Conservation (phyloP, 495 filamentous ascomycete species). For the Sporormia fimetaria region DNA sequence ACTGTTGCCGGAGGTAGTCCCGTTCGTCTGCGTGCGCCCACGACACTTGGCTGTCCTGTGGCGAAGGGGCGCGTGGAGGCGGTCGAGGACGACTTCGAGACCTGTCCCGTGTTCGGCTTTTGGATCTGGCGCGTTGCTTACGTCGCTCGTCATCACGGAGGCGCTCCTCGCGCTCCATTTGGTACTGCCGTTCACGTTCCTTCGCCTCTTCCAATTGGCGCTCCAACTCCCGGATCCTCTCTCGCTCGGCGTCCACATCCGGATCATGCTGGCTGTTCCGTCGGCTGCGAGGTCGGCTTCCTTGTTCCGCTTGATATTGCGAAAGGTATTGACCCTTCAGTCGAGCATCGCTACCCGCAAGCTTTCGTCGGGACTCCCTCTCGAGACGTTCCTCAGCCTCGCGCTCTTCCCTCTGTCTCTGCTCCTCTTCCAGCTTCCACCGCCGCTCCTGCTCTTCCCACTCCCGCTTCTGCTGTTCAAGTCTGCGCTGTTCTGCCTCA, state of each 20-base stretch:
- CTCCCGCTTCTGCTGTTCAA: constrained; percentile 63
- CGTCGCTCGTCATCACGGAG: constrained; percentile 25
- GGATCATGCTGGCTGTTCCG: constrained; percentile 26
- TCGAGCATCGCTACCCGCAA: constrained; percentile 49
- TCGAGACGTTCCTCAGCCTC: constrained; percentile 56
- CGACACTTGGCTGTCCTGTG: constrained; percentile 45
- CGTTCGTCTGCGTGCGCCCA: constrained; percentile 60
- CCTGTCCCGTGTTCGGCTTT: constrained; percentile 15
- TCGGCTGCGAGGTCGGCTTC: constrained; percentile 22
- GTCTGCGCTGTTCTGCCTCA: constrained; percentile 55
- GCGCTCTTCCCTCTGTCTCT: constrained; percentile 58
- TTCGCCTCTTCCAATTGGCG: constrained; percentile 74
- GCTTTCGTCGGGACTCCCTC: constrained; percentile 52
- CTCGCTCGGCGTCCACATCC: constrained; percentile 31
- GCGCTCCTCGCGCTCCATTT: constrained; percentile 62
- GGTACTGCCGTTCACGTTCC: constrained; percentile 74
- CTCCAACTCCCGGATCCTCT: constrained; percentile 74
- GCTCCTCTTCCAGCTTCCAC: constrained; percentile 75
- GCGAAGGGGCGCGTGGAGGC: constrained; percentile 36
- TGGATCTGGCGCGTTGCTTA: constrained; percentile 20
- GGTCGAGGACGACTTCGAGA: constrained; percentile 19
- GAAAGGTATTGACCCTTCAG: constrained; percentile 77
- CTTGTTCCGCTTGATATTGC: constrained; percentile 59
- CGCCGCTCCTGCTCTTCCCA: constrained; percentile 79
- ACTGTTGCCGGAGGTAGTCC: constrained; percentile 59